Evolutionary conservation across 2,329 filamentous ascomycete species (phyloP).

Genomic region (Aspergillus glaucus): DNA sequence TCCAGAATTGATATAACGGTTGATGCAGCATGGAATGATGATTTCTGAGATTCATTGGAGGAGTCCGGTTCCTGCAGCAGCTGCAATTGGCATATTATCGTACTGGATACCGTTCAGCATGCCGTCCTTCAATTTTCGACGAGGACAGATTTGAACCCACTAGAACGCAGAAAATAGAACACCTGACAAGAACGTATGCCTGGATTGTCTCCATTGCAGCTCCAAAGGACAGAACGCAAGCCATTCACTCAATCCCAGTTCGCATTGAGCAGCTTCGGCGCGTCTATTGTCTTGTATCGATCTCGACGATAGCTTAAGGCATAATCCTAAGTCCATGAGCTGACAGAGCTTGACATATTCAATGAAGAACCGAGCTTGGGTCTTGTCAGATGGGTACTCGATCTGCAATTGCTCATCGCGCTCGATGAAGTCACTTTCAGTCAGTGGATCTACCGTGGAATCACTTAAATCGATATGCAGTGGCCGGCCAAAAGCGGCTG

Average conservation of each 20-base stretch:
- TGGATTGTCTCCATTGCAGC: slow-evolving; percentile 5
- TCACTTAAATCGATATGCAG: slow-evolving; percentile 8
- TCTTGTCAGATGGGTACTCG: neutral
- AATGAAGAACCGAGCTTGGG: slow-evolving; percentile 6
- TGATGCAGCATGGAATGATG: slow-evolving; percentile 9
- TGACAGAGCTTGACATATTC: slow-evolving; percentile 10
- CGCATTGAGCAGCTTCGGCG: slow-evolving; percentile 8
- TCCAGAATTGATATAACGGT: slow-evolving; percentile 9
- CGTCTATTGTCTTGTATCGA: slow-evolving; percentile 2
- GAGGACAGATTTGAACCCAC: slow-evolving; percentile 3
- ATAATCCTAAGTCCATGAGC: slow-evolving; percentile 11
- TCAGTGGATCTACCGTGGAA: slow-evolving; percentile 6
- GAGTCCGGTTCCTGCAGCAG: slow-evolving; percentile 4
- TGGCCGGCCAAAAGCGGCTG: slow-evolving; percentile 11
- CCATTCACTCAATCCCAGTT: slow-evolving; percentile 10
- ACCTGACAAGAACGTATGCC: slow-evolving; percentile 6
- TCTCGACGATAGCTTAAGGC: slow-evolving; percentile 6
- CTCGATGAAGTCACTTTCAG: slow-evolving; percentile 8
- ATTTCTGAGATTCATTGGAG: slow-evolving; percentile 4
- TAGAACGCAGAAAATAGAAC: slow-evolving; percentile 7
- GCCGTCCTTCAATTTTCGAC: neutral
- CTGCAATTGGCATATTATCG: slow-evolving; percentile 9
- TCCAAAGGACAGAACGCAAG: slow-evolving; percentile 7
- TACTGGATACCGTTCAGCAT: neutral
- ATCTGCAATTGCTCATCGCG: neutral